Percentiles rank a stretch among this genome's conserved stretches.
Evolutionary conservation across 1,284 basidiomycete species (phyloP).

Genomic region (Ganoderma resinaceum): DNA sequence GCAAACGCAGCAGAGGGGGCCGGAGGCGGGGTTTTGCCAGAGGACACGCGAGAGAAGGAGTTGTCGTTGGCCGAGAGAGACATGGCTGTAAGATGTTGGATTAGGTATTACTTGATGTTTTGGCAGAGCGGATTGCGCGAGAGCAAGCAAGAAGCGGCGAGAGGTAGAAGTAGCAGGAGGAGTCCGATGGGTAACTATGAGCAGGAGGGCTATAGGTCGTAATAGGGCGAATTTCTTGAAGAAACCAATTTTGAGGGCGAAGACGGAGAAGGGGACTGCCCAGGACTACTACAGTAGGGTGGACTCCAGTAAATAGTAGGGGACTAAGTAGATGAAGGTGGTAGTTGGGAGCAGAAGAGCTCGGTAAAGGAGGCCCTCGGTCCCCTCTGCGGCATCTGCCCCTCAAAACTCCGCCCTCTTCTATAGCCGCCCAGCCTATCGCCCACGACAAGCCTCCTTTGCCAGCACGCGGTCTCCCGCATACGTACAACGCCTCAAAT

Average conservation of each 20-base stretch:
- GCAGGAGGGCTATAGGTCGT: constrained; percentile 49
- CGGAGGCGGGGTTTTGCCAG: constrained; percentile 88
- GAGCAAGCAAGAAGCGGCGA: constrained; percentile 40
- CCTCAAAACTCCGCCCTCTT: constrained; percentile 53
- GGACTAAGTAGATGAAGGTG: constrained; percentile 54
- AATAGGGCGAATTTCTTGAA: constrained; percentile 44
- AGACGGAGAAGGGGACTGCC: constrained; percentile 47
- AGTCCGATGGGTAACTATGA: constrained; percentile 57
- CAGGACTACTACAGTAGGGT: constrained; percentile 48
- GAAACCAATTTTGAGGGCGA: constrained; percentile 47
- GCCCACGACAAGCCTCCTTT: constrained; percentile 12
- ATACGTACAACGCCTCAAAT: background rate
- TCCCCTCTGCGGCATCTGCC: constrained; percentile 22
- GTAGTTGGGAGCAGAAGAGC: constrained; percentile 49
- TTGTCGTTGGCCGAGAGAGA: constrained; percentile 85
- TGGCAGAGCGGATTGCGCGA: constrained; percentile 41
- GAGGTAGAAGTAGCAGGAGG: constrained; percentile 40
- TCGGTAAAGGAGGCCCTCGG: constrained; percentile 36
- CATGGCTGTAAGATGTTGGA: constrained; percentile 73
- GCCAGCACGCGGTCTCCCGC: constrained; percentile 11
- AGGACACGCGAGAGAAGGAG: constrained; percentile 79
- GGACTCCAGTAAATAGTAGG: constrained; percentile 48
- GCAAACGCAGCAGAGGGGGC: constrained; percentile 89
- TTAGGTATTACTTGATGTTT: constrained; percentile 81
- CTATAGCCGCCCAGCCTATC: constrained; percentile 31